phyloP scores from a whole-genome alignment of 768 basidiomycete species.

The Gloeophyllum trabeum region DNA sequence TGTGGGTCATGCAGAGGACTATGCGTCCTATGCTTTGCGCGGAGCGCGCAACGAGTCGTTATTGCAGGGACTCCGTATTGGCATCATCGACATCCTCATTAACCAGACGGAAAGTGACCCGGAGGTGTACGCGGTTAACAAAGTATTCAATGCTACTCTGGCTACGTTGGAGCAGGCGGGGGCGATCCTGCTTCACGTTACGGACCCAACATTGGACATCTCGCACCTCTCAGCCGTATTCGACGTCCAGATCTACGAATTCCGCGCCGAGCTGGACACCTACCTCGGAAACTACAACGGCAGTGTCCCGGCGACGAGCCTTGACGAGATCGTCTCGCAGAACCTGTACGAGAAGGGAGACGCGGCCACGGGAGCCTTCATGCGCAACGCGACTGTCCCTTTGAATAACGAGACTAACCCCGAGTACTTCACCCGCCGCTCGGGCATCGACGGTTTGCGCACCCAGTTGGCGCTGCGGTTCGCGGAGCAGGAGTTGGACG shows the following conservation, averaged over 20 bases:
- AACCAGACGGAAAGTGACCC: neutral
- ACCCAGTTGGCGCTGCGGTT: neutral
- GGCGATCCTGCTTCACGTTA: neutral
- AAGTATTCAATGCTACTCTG: conserved; percentile 1
- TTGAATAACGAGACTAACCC: neutral
- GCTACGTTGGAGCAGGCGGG: neutral
- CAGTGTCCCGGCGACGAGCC: neutral
- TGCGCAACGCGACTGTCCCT: neutral
- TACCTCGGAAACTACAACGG: neutral
- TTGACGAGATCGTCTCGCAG: neutral
- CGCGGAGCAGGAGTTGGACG: neutral
- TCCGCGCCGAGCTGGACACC: neutral
- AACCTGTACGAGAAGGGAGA: conserved; percentile 1
- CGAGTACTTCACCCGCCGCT: neutral
- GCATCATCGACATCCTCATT: neutral
- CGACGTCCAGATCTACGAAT: conserved; percentile 1
- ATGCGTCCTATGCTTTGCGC: neutral
- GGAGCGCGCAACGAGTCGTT: neutral
- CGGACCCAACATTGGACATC: neutral
- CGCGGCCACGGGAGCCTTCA: neutral
- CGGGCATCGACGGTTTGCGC: neutral
- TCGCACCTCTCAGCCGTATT: neutral
- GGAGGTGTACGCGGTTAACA: neutral
- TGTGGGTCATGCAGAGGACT: neutral
- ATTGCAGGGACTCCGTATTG: neutral